Conservation (phyloP, 2,329 filamentous ascomycete genomes). For the Beauveria medogensis region DNA sequence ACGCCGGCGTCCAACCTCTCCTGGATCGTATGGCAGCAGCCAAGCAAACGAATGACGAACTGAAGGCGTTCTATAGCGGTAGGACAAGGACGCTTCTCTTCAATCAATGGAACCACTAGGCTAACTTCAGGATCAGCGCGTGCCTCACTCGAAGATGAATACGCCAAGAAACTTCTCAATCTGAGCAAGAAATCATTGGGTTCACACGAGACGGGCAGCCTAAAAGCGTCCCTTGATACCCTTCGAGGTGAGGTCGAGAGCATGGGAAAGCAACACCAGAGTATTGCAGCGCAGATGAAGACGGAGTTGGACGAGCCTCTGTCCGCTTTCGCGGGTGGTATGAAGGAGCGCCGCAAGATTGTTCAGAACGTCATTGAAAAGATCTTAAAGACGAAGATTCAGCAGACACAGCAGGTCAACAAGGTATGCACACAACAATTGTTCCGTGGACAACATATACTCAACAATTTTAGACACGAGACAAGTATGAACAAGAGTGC, state of each 20-base stretch:
- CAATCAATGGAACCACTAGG: no score
- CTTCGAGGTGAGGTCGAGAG: slow-evolving; percentile 83
- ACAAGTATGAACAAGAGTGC: slow-evolving; percentile 95
- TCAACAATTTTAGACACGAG: slow-evolving; percentile 55
- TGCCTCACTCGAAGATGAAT: slow-evolving; percentile 93
- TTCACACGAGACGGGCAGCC: slow-evolving; percentile 75
- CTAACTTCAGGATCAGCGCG: slow-evolving; percentile 48
- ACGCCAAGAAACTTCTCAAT: slow-evolving; percentile 78
- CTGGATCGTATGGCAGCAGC: slow-evolving; percentile 91
- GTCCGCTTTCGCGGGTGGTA: slow-evolving; percentile 81
- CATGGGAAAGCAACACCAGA: slow-evolving; percentile 89
- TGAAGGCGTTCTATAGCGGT: slow-evolving; percentile 86
- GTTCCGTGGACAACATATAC: slow-evolving; percentile 10
- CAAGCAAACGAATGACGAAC: slow-evolving; percentile 89
- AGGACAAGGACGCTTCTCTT: slow-evolving; percentile 19
- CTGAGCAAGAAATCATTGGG: slow-evolving; percentile 84
- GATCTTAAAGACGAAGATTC: slow-evolving; percentile 82
- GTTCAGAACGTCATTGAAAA: slow-evolving; percentile 92
- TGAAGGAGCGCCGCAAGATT: slow-evolving; percentile 96
- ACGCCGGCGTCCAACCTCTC: slow-evolving; percentile 86
- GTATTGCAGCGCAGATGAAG: slow-evolving; percentile 90
- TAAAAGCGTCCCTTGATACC: slow-evolving; percentile 78
- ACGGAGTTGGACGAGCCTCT: slow-evolving; percentile 91
- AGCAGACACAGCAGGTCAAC: slow-evolving; percentile 85
- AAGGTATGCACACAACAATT: slow-evolving; percentile 51